Conservation (phyloP, 805 yeast species). For the Candida ovalis region DNA sequence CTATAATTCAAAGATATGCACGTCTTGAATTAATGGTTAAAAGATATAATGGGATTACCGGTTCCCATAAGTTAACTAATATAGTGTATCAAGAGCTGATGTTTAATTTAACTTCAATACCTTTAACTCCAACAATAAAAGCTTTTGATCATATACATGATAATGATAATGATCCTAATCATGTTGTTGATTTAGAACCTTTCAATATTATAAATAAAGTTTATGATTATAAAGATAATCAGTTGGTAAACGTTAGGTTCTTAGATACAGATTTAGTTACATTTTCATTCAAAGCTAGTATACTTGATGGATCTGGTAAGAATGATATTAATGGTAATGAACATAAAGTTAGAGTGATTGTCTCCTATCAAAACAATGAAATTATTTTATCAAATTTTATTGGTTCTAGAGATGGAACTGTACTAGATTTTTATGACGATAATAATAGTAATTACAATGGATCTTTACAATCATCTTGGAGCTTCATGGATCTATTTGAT, state of each 20-base stretch:
- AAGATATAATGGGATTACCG: constrained; percentile 7
- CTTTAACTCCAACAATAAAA: background rate
- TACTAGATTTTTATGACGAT: background rate
- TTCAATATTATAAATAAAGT: constrained; percentile 11
- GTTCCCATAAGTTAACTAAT: constrained; percentile 7
- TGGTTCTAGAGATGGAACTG: background rate
- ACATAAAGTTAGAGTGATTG: constrained; percentile 5
- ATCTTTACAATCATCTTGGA: constrained; percentile 1
- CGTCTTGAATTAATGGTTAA: constrained; percentile 18
- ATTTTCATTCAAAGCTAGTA: constrained; percentile 7
- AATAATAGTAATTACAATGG: background rate
- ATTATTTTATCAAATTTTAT: constrained; percentile 9
- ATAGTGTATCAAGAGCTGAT: constrained; percentile 18
- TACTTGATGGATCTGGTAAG: constrained; percentile 1
- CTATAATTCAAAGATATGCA: background rate
- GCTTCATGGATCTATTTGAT: background rate
- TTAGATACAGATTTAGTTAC: constrained; percentile 10
- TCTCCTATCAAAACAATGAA: constrained; percentile 9
- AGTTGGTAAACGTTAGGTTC: constrained; percentile 13
- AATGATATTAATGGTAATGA: background rate
- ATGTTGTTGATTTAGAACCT: constrained; percentile 5
- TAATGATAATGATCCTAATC: background rate
- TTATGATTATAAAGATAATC: constrained; percentile 14
- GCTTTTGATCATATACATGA: background rate
- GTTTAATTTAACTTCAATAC: constrained; percentile 9